Base-by-base conservation (phyloP, 257 asterid species). In the Nicotiana attenuata region DNA sequence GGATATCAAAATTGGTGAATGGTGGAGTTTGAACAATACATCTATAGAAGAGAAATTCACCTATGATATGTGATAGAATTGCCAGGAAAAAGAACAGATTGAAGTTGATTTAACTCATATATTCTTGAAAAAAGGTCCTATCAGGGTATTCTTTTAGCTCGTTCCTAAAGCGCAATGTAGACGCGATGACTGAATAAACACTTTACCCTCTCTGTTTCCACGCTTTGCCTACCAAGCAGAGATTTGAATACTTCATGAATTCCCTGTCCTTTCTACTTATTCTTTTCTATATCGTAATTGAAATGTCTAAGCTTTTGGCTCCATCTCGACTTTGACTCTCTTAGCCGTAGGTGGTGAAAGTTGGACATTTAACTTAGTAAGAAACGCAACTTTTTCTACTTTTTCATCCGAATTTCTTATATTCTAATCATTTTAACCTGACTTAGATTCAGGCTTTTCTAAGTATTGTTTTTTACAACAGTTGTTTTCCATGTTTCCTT, bases 221-320 rank as follows among this genome's bases (percentile, higher is more conserved):
- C 47, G 67, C 80, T 71, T 78, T 85, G 33, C n/a, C 71, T 55
- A 63, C 82, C 24, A 77, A 75, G 56, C 63, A n/a, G 1, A n/a
- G 56, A 20, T 69, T 69, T 20, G 77, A 38, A 69, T 38, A 38
- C 77, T 69, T 69, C 57, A 17, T 13, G 13, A 69, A 69, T 69
- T 69, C 17, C 38, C 11, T 71, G 7, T 16, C 14, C 20, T 69
- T 71, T 45, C 60, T 22, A 22, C 1, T 45, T 41, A n/a, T 69
- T 69, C 3, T 41, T 45, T n/a, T 22, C 35, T 45, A 45, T 45
- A 45, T 52, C 1, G 14, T 45, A 16, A 38, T 71, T 41, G 60
- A 45, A 71, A 45, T 45, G 13, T 71, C 35, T 71, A 20, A 3
- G 0, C 15, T 11, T 71, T 41, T 71, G 38, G 35, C 59, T 3